A percentile compares a stretch with the other conserved stretches of the same genome.
Evolutionary conservation across 495 filamentous ascomycete species (phyloP).

Genomic region (Chaetomium cochliodes): DNA sequence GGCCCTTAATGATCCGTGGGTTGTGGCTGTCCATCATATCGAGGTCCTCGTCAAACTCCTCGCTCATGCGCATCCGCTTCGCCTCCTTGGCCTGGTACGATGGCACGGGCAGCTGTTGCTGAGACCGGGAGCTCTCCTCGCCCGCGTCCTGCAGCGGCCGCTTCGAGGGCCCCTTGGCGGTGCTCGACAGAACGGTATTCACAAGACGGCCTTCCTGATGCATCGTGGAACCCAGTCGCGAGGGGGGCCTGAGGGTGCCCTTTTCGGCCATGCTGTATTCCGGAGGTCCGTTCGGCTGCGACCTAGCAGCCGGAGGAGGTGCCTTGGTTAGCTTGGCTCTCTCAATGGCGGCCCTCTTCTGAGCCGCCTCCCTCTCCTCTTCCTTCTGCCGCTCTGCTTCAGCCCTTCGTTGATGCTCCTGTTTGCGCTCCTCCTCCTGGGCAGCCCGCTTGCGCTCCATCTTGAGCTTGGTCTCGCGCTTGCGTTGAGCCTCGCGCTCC

Average conservation of each 20-base stretch:
- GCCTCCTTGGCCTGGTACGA: conserved; percentile 53
- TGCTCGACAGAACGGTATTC: conserved; percentile 43
- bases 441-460: conserved; percentile 71
- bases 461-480: conserved; percentile 73
- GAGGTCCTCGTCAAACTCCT: conserved; percentile 52
- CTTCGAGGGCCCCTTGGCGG: conserved; percentile 48
- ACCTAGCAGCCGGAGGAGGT: conserved; percentile 51
- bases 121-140: conserved; percentile 46
- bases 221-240: conserved; percentile 44
- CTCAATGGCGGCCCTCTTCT: conserved; percentile 73
- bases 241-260: conserved; percentile 40
- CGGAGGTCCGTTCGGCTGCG: conserved; percentile 49
- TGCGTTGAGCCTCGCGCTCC: conserved; percentile 73
- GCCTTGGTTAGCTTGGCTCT: conserved; percentile 57
- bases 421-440: conserved; percentile 56
- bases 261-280: conserved; percentile 40
- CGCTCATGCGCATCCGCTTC: conserved; percentile 60
- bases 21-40: conserved; percentile 41
- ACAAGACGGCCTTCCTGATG: conserved; percentile 48
- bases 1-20: conserved; percentile 61
- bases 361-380: conserved; percentile 45
- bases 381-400: conserved; percentile 53
- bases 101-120: conserved; percentile 38
- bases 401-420: conserved; percentile 50
- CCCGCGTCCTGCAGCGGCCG: conserved; percentile 50